Percentiles rank a stretch among this genome's conserved stretches.
phyloP scores from a whole-genome alignment of 345 rosid species.

The Gossypioides kirkii region DNA sequence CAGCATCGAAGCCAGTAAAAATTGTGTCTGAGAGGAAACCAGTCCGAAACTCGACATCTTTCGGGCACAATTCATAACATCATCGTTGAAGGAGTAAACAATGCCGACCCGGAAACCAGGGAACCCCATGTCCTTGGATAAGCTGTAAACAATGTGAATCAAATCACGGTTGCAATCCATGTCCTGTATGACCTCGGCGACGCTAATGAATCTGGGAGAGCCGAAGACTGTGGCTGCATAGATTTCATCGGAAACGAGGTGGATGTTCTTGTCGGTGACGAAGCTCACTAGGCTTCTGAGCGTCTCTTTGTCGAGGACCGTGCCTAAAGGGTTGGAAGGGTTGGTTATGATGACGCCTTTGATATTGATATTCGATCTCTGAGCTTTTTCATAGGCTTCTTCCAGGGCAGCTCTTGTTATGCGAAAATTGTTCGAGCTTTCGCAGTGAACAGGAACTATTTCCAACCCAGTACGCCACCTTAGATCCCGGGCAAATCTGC shows the following conservation, averaged over 20 bases:
- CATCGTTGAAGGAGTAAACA: slow-evolving; percentile 69
- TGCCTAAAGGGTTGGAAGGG: slow-evolving; percentile 91
- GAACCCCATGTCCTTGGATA: slow-evolving; percentile 90
- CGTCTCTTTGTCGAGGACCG: slow-evolving; percentile 44
- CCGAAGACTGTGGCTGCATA: slow-evolving; percentile 65
- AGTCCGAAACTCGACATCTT: slow-evolving; percentile 90
- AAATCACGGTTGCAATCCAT: slow-evolving; percentile 44
- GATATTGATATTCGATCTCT: slow-evolving; percentile 38
- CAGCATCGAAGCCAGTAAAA: slow-evolving; percentile 65
- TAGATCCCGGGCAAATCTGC: slow-evolving; percentile 77
- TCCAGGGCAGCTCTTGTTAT: slow-evolving; percentile 51
- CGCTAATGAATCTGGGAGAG: slow-evolving; percentile 50
- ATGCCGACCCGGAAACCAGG: slow-evolving; percentile 86
- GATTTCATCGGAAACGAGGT: slow-evolving; percentile 78
- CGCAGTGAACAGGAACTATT: slow-evolving; percentile 57
- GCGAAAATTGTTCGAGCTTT: slow-evolving; percentile 60
- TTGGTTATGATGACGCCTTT: slow-evolving; percentile 75
- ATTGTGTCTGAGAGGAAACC: slow-evolving; percentile 70
- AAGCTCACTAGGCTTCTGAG: slow-evolving; percentile 44
- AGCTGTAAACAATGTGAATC: slow-evolving; percentile 70
- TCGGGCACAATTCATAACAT: slow-evolving; percentile 50
- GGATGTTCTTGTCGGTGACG: slow-evolving; percentile 49
- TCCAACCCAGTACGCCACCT: slow-evolving; percentile 78
- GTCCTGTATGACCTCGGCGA: slow-evolving; percentile 55
- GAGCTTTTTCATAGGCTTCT: slow-evolving; percentile 49